Evolutionary conservation across 225 moss, liverwort and hornwort genomes (phyloP), one percentile per base, ranked within the genome.

Genomic region (Sphagnum contortum): DNA sequence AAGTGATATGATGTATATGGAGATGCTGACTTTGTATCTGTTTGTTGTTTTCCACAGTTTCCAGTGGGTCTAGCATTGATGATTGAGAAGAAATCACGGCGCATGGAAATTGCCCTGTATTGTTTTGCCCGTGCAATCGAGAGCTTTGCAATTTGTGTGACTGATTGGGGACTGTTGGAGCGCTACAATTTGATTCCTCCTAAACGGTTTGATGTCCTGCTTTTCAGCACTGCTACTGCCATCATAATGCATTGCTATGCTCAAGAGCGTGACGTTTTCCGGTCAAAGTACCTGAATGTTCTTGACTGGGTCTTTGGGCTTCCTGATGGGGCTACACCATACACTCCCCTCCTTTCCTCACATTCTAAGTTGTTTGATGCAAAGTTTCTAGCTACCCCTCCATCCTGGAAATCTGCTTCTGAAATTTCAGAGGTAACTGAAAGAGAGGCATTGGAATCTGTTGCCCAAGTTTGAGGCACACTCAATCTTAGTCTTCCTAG

Each of bases 241-340:
- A 85, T 96, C 57, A 96, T 96, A 57, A 96, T 96, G 95, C 95
- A 96, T 57, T 96, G 95, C 82, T 87, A 96, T 68, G 88, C 88
- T 14, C 92, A 92, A 81, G 95, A 96, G 70, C 84, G 95, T 57
- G 90, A 92, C 60, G 90, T 96, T 50, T 92, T 96, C 71, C 85
- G 95, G 75, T 92, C 95, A 45, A 96, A 96, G 71, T 96, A 96
- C 66, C 77, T 90, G 45, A 96, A 96, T 69, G 95, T 96, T 67
- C 90, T 96, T 48, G 92, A 96, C 74, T 96, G 95, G 95, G 95
- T 92, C 29, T 92, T 96, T 64, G 95, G 95, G 67, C 82, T 91
- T 52, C 94, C 94, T 12, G 77, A 81, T 60, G 84, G 84, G 69
- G 84, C 78, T 47, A 76, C 63, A 45, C 70, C 78, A 64, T 81